phyloP scores from a whole-genome alignment of 208 protist genomes.

The Leishmania martiniquensis region DNA sequence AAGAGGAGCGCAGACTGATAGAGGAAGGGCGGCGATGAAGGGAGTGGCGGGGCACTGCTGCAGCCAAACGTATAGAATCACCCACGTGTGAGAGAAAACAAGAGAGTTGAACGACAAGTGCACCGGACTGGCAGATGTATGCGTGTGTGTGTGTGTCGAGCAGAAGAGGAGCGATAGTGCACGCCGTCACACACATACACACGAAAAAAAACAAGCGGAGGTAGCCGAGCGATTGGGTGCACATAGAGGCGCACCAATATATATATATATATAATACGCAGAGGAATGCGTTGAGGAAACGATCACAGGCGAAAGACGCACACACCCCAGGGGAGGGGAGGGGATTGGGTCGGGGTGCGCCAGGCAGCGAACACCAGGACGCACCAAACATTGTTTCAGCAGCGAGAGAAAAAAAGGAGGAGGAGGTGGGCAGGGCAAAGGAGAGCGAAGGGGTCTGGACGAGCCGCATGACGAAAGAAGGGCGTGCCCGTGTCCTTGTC shows the following conservation, averaged over 20 bases:
- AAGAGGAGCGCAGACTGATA: not conserved
- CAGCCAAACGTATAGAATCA: not conserved
- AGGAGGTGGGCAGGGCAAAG: not conserved
- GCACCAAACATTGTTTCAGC: not conserved
- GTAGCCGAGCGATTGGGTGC: not conserved
- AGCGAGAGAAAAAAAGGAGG: not conserved
- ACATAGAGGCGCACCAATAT: not conserved
- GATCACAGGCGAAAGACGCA: not conserved
- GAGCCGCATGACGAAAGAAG: not conserved
- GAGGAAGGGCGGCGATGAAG: not conserved
- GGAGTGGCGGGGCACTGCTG: not conserved
- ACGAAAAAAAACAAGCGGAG: slow-evolving; percentile 13
- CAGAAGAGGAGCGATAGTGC: slow-evolving; percentile 13
- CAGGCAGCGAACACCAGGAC: not conserved
- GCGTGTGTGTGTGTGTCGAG: not conserved
- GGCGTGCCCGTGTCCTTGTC: not conserved
- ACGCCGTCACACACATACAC: slow-evolving; percentile 6
- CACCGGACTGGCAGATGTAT: not conserved
- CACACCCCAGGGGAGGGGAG: not conserved
- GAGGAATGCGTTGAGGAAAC: not conserved
- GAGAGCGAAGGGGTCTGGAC: no score
- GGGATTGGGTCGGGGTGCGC: not conserved
- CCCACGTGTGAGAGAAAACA: not conserved
- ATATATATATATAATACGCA: slow-evolving; percentile 12
- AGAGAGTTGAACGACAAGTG: not conserved